These are phyloP conservation scores for Lepiota venenata DNA, from an alignment of 768 basidiomycete species.

Conservation along the genomic window DNA sequence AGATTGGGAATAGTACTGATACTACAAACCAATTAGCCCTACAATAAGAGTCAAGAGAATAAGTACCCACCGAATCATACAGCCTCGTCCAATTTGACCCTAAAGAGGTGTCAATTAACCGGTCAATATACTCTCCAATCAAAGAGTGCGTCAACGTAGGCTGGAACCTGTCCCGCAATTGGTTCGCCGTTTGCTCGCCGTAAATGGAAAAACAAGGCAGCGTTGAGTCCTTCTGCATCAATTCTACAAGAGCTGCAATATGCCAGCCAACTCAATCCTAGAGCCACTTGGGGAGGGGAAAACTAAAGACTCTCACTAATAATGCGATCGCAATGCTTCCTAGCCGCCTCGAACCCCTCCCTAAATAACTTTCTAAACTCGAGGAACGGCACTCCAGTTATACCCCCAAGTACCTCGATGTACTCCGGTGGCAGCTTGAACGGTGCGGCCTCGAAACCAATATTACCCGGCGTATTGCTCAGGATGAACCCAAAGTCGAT, in stretches of 20 bases:
- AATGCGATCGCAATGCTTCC: slow-evolving; percentile 96
- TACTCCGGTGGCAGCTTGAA: slow-evolving; percentile 97
- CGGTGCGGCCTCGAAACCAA: slow-evolving; percentile 98
- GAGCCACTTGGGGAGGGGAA: slow-evolving; percentile 1
- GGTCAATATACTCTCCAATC: slow-evolving; percentile 86
- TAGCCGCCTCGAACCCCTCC: slow-evolving; percentile 88
- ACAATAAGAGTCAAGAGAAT: not conserved
- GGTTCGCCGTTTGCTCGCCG: slow-evolving; percentile 86
- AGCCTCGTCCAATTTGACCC: slow-evolving; percentile 94
- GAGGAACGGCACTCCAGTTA: slow-evolving; percentile 66
- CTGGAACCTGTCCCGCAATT: slow-evolving; percentile 92
- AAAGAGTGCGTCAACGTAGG: slow-evolving; percentile 81
- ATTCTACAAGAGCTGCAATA: slow-evolving; percentile 67
- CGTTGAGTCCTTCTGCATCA: slow-evolving; percentile 97
- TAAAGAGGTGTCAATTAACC: slow-evolving; percentile 84
- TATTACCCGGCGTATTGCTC: slow-evolving; percentile 94
- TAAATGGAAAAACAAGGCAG: slow-evolving; percentile 89
- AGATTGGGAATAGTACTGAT: slow-evolving; percentile 92
- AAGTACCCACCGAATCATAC: slow-evolving; percentile 80
- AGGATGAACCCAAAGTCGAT: slow-evolving; percentile 99
- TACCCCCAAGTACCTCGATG: slow-evolving; percentile 91
- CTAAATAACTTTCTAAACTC: slow-evolving; percentile 89
- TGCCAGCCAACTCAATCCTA: not conserved
- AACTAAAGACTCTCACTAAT: slow-evolving; percentile 73
- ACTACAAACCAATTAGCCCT: slow-evolving; percentile 40